These are phyloP conservation scores for Chaetoscypha palmicola DNA, from an alignment of 2,329 filamentous ascomycete species.

Conservation along the genomic window DNA sequence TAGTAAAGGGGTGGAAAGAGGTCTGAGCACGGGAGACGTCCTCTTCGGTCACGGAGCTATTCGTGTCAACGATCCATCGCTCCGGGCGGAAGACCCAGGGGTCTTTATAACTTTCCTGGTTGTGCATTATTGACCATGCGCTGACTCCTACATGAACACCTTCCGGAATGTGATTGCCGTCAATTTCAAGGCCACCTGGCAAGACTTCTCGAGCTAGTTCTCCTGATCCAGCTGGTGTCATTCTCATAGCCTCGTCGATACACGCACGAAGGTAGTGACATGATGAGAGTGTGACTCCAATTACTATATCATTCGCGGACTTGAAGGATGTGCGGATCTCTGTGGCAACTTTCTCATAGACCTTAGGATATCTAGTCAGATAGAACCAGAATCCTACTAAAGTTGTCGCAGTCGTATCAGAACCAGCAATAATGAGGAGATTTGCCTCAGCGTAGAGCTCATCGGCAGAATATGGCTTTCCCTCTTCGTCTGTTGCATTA, in stretches of 20 bases:
- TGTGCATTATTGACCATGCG: conserved; percentile 38
- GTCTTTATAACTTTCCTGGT: conserved; percentile 35
- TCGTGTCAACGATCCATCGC: conserved; percentile 35
- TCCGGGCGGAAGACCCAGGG: conserved; percentile 37
- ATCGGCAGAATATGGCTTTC: conserved; percentile 33
- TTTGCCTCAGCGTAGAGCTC: conserved; percentile 23
- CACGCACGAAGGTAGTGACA: conserved; percentile 36
- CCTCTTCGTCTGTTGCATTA: conserved; percentile 63
- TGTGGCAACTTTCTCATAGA: conserved; percentile 24
- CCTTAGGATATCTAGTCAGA: conserved; percentile 26
- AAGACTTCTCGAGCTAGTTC: conserved; percentile 11
- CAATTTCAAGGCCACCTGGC: conserved; percentile 10
- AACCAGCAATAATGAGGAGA: conserved; percentile 24
- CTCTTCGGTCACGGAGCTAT: conserved; percentile 10
- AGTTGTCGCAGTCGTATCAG: conserved; percentile 35
- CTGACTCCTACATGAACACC: conserved; percentile 38
- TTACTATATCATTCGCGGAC: conserved; percentile 10
- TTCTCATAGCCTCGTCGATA: conserved; percentile 26
- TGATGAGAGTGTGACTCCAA: conserved; percentile 9
- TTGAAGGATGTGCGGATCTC: conserved; percentile 8
- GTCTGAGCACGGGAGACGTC: conserved; percentile 8
- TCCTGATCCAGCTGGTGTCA: conserved; percentile 12
- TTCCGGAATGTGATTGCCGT: conserved; percentile 28
- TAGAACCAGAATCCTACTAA: conserved; percentile 34
- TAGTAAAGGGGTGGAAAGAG: conserved; percentile 22